A percentile compares a stretch with the other conserved stretches of the same genome.
Evolutionary conservation across 345 rosid species (phyloP).

Genomic region (Linum tenue): DNA sequence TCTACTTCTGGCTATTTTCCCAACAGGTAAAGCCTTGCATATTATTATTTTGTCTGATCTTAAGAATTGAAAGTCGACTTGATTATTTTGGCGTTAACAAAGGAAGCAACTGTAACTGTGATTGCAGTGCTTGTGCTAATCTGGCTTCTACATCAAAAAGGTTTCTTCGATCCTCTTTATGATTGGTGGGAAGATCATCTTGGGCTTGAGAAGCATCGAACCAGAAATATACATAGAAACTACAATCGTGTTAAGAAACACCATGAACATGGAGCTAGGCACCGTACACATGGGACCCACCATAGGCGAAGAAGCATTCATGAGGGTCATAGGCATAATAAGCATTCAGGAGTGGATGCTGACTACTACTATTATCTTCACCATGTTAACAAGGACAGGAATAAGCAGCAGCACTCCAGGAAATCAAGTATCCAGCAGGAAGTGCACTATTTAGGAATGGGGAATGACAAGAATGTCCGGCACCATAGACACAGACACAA

Average conservation of each 20-base stretch:
- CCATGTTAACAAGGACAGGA: conserved; percentile 22
- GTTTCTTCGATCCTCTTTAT: conserved; percentile 68
- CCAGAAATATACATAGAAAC: conserved; percentile 15
- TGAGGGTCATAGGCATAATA: conserved; percentile 29
- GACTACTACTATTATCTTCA: conserved; percentile 18
- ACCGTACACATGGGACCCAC: conserved; percentile 31
- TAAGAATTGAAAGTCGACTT: background rate
- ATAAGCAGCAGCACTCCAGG: conserved; percentile 36
- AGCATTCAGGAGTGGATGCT: conserved; percentile 24
- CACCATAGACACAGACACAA: conserved; percentile 24
- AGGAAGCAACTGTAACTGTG: conserved; percentile 1
- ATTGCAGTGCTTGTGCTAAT: conserved; percentile 57
- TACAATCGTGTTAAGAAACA: conserved; percentile 25
- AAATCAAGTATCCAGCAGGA: conserved; percentile 26
- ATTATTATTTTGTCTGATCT: background rate
- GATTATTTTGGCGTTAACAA: conserved; percentile 1
- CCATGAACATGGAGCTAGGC: conserved; percentile 25
- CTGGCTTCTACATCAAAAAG: conserved; percentile 89
- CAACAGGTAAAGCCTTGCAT: conserved; percentile 43
- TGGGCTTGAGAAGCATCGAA: conserved; percentile 16
- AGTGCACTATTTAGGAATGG: conserved; percentile 22
- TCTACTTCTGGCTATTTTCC: conserved; percentile 56
- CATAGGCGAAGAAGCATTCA: conserved; percentile 28
- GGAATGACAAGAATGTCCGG: conserved; percentile 17
- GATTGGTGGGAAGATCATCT: conserved; percentile 81